phyloP scores from a whole-genome alignment of 2,329 filamentous ascomycete genomes.

The Fusarium poae region DNA sequence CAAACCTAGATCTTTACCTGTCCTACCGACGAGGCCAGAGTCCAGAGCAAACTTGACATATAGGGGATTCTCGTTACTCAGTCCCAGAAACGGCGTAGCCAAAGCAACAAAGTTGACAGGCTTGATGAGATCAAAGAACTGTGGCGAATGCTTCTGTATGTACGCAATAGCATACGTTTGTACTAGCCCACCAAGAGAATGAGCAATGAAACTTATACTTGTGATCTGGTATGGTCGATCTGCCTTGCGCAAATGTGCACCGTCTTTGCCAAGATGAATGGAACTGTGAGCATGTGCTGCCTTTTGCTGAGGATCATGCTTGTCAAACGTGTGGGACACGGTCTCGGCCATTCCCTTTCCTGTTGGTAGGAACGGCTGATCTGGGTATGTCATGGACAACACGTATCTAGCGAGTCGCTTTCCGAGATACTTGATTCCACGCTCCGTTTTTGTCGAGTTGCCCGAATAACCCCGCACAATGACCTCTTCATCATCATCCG shows the following conservation, averaged over 20 bases:
- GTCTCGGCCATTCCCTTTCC: conserved; percentile 64
- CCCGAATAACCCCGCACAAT: conserved; percentile 91
- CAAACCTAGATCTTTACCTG: conserved; percentile 92
- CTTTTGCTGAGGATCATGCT: conserved; percentile 60
- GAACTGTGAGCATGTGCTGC: conserved; percentile 72
- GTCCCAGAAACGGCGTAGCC: conserved; percentile 87
- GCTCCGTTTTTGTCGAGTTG: conserved; percentile 91
- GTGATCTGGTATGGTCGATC: conserved; percentile 83
- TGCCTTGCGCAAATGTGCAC: conserved; percentile 62
- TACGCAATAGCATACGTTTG: conserved; percentile 97
- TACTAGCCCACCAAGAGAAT: conserved; percentile 89
- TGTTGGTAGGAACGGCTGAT: conserved; percentile 85
- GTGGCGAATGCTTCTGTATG: conserved; percentile 93
- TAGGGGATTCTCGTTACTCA: conserved; percentile 97
- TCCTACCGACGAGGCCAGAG: conserved; percentile 95
- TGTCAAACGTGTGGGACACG: conserved; percentile 57
- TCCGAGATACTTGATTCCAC: conserved; percentile 95
- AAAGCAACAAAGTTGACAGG: conserved; percentile 92
- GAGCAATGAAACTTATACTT: conserved; percentile 94
- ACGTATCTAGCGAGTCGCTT: conserved; percentile 94
- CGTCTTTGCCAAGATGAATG: conserved; percentile 67
- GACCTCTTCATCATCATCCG: conserved; percentile 82
- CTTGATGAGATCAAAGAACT: conserved; percentile 87
- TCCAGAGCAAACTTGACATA: conserved; percentile 98
- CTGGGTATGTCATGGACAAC: conserved; percentile 89